Conservation (phyloP, 257 asterid genomes). For the Penstemon barbatus region DNA sequence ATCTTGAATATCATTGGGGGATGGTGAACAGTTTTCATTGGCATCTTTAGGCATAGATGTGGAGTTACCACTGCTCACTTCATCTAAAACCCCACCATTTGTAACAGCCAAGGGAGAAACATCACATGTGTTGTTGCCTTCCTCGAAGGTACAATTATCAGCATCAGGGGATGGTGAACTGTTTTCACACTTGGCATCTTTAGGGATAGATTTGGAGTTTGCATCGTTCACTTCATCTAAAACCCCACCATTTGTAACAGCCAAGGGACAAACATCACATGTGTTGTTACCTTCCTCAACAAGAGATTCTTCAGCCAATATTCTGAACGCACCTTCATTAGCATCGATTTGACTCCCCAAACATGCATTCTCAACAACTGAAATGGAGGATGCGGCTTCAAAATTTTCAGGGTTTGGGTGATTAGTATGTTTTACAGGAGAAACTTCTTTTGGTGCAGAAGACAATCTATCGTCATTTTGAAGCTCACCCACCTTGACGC, state of each 20-base stretch:
- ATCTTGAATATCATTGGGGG: slow-evolving; percentile 25
- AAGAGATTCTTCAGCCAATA: slow-evolving; percentile 27
- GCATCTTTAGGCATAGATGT: slow-evolving; percentile 24
- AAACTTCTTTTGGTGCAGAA: slow-evolving; percentile 31
- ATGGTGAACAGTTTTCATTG: slow-evolving; percentile 23
- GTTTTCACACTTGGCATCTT: slow-evolving; percentile 25
- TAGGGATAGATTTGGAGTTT: slow-evolving; percentile 24
- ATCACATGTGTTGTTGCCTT: slow-evolving; percentile 26
- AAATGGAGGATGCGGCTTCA: slow-evolving; percentile 21
- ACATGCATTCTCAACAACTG: slow-evolving; percentile 41
- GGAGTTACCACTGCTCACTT: slow-evolving; percentile 22
- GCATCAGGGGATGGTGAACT: slow-evolving; percentile 25
- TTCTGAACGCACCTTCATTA: slow-evolving; percentile 11
- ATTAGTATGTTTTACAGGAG: slow-evolving; percentile 21
- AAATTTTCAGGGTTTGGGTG: slow-evolving; percentile 18
- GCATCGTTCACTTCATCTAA: slow-evolving; percentile 26
- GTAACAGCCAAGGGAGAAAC: slow-evolving; percentile 32
- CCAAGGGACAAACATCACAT: slow-evolving; percentile 31
- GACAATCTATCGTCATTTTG: slow-evolving; percentile 19
- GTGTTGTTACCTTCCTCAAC: slow-evolving; percentile 30
- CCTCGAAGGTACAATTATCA: slow-evolving; percentile 13
- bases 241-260: slow-evolving; percentile 24
- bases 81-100: slow-evolving; percentile 24
- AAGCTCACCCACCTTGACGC: slow-evolving; percentile 38
- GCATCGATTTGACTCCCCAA: slow-evolving; percentile 21